phyloP scores from a whole-genome alignment of 192 early-diverging fungal species.

The Diversispora eburnea region DNA sequence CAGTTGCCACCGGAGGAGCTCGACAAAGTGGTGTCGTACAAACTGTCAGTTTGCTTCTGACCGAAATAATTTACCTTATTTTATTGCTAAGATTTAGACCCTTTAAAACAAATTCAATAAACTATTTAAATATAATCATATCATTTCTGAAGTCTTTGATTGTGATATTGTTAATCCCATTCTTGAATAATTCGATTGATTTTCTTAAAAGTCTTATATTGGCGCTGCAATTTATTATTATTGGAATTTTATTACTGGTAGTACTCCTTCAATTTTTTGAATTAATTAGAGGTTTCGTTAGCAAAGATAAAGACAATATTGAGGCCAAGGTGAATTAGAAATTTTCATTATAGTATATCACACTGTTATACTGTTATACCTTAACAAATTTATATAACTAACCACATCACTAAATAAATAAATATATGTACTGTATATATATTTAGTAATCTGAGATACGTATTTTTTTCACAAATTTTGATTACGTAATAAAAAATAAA shows the following conservation, averaged over 20 bases:
- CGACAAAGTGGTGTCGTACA: neutral
- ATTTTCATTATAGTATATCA: too few relatives aligned
- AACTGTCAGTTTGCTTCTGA: neutral
- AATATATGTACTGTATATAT: too few relatives aligned
- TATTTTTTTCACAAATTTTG: too few relatives aligned
- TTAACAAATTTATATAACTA: too few relatives aligned
- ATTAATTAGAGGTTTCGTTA: neutral
- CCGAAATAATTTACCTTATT: slow-evolving; percentile 3
- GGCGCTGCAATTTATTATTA: neutral
- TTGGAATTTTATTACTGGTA: neutral
- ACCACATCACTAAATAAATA: too few relatives aligned
- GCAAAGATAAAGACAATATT: neutral
- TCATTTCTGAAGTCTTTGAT: neutral
- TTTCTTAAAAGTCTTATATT: neutral
- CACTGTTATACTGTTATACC: too few relatives aligned
- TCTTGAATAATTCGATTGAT: neutral
- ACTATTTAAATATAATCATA: neutral
- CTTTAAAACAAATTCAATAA: neutral
- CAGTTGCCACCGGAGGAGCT: neutral
- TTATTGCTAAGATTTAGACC: slow-evolving; percentile 8
- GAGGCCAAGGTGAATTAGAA: too few relatives aligned
- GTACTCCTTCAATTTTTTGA: neutral
- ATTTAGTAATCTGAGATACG: too few relatives aligned
- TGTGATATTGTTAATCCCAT: neutral
- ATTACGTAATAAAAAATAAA: too few relatives aligned